phyloP scores from a whole-genome alignment of 1,139 yeast species.

The Diutina neorugosa region DNA sequence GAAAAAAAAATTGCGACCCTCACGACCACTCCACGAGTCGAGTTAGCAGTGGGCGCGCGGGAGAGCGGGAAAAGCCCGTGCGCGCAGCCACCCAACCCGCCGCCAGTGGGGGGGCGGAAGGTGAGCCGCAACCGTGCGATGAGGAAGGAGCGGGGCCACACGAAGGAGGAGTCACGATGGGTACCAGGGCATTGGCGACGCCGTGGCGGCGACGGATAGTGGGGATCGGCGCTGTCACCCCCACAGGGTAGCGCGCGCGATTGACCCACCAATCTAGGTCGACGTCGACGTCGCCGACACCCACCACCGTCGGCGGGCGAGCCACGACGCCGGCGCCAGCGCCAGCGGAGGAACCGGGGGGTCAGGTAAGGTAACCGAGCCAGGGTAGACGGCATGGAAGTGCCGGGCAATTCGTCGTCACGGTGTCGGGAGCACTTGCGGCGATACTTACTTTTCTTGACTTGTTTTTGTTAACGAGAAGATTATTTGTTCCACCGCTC shows the following conservation, averaged over 20 bases:
- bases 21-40: not conserved
- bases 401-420: not conserved
- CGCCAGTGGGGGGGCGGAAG: not conserved
- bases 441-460: constrained; percentile 3
- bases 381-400: not conserved
- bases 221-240: not conserved
- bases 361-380: no score
- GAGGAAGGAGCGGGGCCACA: not conserved
- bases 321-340: not conserved
- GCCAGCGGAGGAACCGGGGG: no score
- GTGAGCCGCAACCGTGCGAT: not conserved
- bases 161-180: not conserved
- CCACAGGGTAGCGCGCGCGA: not conserved
- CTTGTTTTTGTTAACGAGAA: constrained; percentile 1
- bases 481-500: constrained; percentile 2
- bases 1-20: constrained; percentile 2
- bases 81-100: not conserved
- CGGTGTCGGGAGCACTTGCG: not conserved
- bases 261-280: not conserved
- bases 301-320: not conserved
- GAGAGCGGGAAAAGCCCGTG: not conserved
- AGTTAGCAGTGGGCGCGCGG: not conserved
- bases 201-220: not conserved
- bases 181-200: not conserved
- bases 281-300: not conserved